Evolutionary conservation across 1,284 basidiomycete genomes (phyloP).

Genomic region (Cryptococcus sp.): DNA sequence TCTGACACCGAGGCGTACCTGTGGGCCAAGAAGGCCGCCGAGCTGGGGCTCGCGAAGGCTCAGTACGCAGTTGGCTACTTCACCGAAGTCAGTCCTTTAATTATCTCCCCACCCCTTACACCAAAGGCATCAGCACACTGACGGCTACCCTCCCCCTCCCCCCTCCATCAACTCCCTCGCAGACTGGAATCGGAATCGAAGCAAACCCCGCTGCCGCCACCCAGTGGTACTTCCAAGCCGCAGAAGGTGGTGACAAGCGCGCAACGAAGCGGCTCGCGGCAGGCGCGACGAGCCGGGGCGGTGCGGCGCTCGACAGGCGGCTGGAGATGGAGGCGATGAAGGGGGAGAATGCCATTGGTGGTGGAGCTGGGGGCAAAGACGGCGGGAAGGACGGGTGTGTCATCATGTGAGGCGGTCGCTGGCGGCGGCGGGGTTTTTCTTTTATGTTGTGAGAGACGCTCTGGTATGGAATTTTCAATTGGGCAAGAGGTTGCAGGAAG

Average conservation of each 20-base stretch:
- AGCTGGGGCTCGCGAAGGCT: slow-evolving; percentile 88
- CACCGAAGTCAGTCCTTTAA: slow-evolving; percentile 60
- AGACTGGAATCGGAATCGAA: slow-evolving; percentile 77
- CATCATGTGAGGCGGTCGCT: slow-evolving; percentile 61
- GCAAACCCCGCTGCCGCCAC: slow-evolving; percentile 66
- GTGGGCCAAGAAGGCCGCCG: slow-evolving; percentile 89
- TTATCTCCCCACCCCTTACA: not conserved
- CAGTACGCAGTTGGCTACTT: slow-evolving; percentile 99
- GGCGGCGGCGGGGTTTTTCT: no score
- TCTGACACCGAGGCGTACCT: slow-evolving; percentile 96
- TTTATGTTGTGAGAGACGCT: no score
- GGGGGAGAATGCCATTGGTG: slow-evolving; percentile 21
- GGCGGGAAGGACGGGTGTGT: slow-evolving; percentile 67
- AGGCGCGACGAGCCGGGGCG: slow-evolving; percentile 22
- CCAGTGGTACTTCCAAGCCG: slow-evolving; percentile 82
- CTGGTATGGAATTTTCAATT: not conserved
- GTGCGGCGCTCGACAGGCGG: slow-evolving; percentile 39
- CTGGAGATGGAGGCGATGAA: slow-evolving; percentile 46
- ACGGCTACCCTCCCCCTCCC: not conserved
- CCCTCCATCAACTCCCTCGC: slow-evolving; percentile 1
- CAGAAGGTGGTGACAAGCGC: slow-evolving; percentile 92
- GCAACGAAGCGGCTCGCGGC: slow-evolving; percentile 71
- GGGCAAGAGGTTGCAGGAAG: not conserved
- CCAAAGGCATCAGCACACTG: not conserved
- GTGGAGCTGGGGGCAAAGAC: slow-evolving; percentile 48